phyloP scores from a whole-genome alignment of 1,284 basidiomycete species.

The Cutaneotrichosporon cyanovorans region DNA sequence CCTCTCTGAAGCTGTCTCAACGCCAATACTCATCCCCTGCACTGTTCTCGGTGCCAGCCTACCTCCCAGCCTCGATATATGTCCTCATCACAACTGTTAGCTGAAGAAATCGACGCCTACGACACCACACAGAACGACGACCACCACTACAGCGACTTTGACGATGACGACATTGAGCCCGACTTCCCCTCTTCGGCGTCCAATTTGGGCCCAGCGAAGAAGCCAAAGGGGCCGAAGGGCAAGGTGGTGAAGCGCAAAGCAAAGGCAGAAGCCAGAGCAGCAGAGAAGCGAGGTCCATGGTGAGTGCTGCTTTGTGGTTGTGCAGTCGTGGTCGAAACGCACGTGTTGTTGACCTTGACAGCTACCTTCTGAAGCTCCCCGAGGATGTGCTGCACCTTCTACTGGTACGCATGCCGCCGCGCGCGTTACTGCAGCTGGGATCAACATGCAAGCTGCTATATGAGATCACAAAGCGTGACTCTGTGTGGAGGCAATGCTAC shows the following conservation, averaged over 20 bases:
- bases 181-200: constrained; percentile 11
- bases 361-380: constrained; percentile 35
- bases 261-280: constrained; percentile 13
- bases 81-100: constrained; percentile 2
- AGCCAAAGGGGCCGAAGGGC: constrained; percentile 12
- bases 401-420: constrained; percentile 33
- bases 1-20: no score
- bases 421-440: constrained; percentile 26
- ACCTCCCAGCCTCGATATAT: constrained; percentile 2
- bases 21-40: no score
- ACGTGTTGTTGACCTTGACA: constrained; percentile 15
- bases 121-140: no score
- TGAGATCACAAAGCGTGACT: constrained; percentile 28
- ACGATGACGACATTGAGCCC: constrained; percentile 7
- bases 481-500: constrained; percentile 40
- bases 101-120: no score
- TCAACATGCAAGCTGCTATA: constrained; percentile 29
- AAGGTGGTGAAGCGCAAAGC: constrained; percentile 10
- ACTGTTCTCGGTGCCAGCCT: background rate
- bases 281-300: constrained; percentile 17
- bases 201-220: constrained; percentile 12
- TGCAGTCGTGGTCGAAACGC: no score
- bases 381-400: constrained; percentile 35
- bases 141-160: background rate
- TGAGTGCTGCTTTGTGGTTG: constrained; percentile 8